Percentiles rank a stretch among this genome's conserved stretches.
Conservation (phyloP, 371 early-diverging fungal genomes). For the Apophysomyces elegans region DNA sequence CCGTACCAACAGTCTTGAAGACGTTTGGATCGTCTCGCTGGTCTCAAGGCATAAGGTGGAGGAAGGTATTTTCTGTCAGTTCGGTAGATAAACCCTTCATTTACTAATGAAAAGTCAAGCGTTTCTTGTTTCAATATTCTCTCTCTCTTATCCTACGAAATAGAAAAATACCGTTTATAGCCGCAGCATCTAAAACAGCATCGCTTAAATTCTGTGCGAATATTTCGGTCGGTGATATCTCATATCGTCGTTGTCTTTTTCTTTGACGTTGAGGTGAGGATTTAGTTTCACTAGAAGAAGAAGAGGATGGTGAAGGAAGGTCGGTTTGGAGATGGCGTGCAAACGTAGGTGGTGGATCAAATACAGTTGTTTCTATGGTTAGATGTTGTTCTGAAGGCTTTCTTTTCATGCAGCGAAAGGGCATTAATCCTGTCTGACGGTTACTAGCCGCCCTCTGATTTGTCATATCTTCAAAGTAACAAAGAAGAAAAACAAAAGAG, state of each 20-base stretch:
- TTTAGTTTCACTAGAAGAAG: slow-evolving; percentile 19
- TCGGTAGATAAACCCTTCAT: slow-evolving; percentile 5
- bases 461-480: too few relatives aligned
- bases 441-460: not conserved
- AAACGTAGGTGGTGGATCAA: slow-evolving; percentile 26
- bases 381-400: slow-evolving; percentile 20
- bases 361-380: slow-evolving; percentile 32
- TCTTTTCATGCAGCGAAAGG: slow-evolving; percentile 6
- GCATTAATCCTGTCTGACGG: not conserved
- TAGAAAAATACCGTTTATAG: slow-evolving; percentile 1
- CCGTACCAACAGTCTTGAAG: not conserved
- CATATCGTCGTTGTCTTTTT: slow-evolving; percentile 11
- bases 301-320: not conserved
- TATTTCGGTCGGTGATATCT: slow-evolving; percentile 39
- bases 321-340: slow-evolving; percentile 11
- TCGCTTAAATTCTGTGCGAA: slow-evolving; percentile 52
- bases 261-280: slow-evolving; percentile 19
- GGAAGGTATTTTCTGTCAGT: not conserved
- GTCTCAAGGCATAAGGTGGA: not conserved
- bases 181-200: slow-evolving; percentile 46
- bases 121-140: not conserved
- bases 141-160: not conserved
- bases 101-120: not conserved
- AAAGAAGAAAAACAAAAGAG: slow-evolving; percentile 5
- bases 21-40: not conserved